These are phyloP conservation scores for Penicillium canariense DNA, from an alignment of 495 filamentous ascomycete species.

Conservation along the genomic window DNA sequence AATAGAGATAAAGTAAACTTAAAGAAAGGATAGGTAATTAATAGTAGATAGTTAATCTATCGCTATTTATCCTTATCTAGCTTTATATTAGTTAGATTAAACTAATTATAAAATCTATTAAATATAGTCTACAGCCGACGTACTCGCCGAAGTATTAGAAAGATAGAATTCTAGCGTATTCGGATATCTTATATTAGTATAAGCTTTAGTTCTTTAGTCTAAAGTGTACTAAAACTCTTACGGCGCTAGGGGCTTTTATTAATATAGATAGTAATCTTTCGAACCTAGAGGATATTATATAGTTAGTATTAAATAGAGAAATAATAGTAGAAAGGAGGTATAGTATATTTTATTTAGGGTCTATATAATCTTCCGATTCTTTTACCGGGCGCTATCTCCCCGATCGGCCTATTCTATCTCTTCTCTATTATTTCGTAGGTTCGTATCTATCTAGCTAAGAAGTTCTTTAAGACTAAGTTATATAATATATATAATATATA, in stretches of 20 bases:
- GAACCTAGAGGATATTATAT: no score
- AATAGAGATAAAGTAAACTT: slow-evolving; percentile 8
- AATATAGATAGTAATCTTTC: no score
- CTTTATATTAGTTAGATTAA: background rate
- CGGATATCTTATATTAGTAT: slow-evolving; percentile 22
- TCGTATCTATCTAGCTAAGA: no score
- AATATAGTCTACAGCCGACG: slow-evolving; percentile 11
- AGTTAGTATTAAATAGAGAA: background rate
- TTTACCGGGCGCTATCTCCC: no score
- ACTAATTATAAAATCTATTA: slow-evolving; percentile 3
- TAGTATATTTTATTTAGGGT: slow-evolving; percentile 2
- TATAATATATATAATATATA: no score
- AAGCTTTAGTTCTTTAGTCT: slow-evolving; percentile 12
- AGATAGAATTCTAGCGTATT: background rate
- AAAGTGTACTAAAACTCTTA: no score
- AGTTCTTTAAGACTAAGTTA: no score
- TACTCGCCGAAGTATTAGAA: slow-evolving; percentile 17
- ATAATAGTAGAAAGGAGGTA: background rate
- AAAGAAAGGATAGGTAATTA: slow-evolving; percentile 15
- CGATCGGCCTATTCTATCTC: no score
- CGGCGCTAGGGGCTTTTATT: no score
- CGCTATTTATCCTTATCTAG: slow-evolving; percentile 16
- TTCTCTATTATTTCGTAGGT: no score
- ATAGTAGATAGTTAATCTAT: slow-evolving; percentile 24
- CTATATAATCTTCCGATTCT: background rate